These are phyloP conservation scores for Amphichorda felina DNA, from an alignment of 2,329 filamentous ascomycete species.

Conservation along the genomic window DNA sequence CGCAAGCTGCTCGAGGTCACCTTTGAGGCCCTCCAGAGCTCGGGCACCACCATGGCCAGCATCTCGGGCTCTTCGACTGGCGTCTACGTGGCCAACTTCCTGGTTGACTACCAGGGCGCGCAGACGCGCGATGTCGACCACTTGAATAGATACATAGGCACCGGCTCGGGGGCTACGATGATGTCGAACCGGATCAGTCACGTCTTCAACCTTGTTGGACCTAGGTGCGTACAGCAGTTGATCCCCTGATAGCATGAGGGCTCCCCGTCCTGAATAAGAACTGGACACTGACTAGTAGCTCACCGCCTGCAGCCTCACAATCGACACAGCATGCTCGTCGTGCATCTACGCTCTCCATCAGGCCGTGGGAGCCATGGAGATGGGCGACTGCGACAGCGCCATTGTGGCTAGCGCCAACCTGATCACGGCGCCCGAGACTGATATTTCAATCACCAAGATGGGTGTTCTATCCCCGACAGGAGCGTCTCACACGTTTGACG, in stretches of 20 bases:
- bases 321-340: conserved; percentile 33
- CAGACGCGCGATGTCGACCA: neutral
- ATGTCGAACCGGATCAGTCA: conserved; percentile 7
- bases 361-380: conserved; percentile 18
- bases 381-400: conserved; percentile 18
- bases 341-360: conserved; percentile 28
- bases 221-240: conserved; percentile 2
- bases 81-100: conserved; percentile 3
- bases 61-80: neutral
- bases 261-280: neutral
- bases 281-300: conserved; percentile 2
- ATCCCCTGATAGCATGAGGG: neutral
- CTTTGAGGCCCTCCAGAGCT: conserved; percentile 9
- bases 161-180: conserved; percentile 1
- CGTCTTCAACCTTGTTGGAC: conserved; percentile 5
- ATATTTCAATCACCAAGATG: conserved; percentile 10
- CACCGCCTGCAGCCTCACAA: conserved; percentile 29
- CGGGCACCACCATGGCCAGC: conserved; percentile 5
- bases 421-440: conserved; percentile 12
- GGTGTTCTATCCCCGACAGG: conserved; percentile 17
- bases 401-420: conserved; percentile 19
- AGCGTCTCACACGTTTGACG: conserved; percentile 33
- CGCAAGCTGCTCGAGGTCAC: conserved; percentile 9
- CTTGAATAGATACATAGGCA: conserved; percentile 1
- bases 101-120: conserved; percentile 1